Conservation (phyloP, 148 eudicot genomes). For the Hydrangea macrophylla region DNA sequence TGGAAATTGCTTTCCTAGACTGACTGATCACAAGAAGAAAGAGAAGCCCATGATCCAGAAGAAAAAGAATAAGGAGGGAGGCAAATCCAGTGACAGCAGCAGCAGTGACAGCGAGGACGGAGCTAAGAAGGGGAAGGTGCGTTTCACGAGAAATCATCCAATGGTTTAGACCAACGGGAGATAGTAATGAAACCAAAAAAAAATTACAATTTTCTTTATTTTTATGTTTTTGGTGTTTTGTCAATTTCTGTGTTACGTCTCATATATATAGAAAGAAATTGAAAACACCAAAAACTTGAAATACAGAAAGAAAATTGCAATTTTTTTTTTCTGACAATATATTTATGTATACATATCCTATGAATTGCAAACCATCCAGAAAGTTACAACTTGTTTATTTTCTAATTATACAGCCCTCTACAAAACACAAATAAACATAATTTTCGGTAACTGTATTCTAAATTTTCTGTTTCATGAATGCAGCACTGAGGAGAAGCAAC, state of each 20-base stretch:
- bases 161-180: no score
- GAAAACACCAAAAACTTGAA: no score
- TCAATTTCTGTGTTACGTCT: not conserved
- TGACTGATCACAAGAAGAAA: conserved; percentile 37
- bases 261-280: no score
- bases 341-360: no score
- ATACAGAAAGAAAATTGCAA: no score
- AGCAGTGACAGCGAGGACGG: conserved; percentile 31
- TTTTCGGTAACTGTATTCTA: no score
- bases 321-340: no score
- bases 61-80: conserved; percentile 26
- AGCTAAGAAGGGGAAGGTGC: conserved; percentile 23
- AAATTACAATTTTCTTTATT: no score
- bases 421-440: no score
- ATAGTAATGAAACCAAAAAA: no score
- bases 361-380: no score
- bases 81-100: conserved; percentile 22
- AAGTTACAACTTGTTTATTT: not conserved
- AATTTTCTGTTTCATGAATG: not conserved
- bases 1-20: conserved; percentile 26
- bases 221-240: no score
- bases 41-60: conserved; percentile 22
- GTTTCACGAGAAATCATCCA: not conserved
- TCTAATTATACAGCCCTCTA: not conserved
- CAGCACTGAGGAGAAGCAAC: not conserved